These are phyloP conservation scores for Chiua sp. DNA, from an alignment of 1,284 basidiomycete genomes.

Conservation along the genomic window DNA sequence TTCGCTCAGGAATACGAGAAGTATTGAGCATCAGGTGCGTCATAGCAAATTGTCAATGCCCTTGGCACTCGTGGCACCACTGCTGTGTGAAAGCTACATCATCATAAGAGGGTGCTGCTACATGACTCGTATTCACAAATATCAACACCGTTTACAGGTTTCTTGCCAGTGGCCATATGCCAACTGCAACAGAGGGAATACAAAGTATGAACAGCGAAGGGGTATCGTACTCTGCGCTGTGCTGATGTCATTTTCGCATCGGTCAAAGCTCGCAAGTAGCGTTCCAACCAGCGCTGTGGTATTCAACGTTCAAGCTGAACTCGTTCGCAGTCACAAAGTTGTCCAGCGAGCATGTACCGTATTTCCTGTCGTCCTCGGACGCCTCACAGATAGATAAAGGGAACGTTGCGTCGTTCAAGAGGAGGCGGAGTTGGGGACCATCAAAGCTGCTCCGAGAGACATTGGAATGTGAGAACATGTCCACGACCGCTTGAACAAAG, in stretches of 20 bases:
- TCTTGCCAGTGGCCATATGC: too few species aligned
- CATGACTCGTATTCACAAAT: background rate
- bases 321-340: conserved; percentile 42
- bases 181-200: background rate
- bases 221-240: background rate
- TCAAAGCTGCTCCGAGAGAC: background rate
- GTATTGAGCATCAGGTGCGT: too few species aligned
- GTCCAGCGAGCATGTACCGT: conserved; percentile 47
- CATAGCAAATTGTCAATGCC: too few species aligned
- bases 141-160: background rate
- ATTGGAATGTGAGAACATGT: background rate
- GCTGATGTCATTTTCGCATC: background rate
- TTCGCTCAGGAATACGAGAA: too few species aligned
- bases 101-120: too few species aligned
- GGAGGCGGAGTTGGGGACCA: conserved; percentile 32
- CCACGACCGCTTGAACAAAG: background rate
- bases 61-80: too few species aligned
- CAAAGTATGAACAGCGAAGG: too few species aligned
- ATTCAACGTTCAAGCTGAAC: conserved; percentile 34
- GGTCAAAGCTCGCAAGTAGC: conserved; percentile 39
- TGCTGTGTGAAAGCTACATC: too few species aligned
- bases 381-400: conserved; percentile 42
- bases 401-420: conserved; percentile 48
- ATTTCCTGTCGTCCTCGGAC: conserved; percentile 32
- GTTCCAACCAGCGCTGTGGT: conserved; percentile 44